A percentile compares a stretch with the other conserved stretches of the same genome.
Evolutionary conservation across 129 eudicot genomes (phyloP).

Genomic region (Smallanthus sonchifolius): DNA sequence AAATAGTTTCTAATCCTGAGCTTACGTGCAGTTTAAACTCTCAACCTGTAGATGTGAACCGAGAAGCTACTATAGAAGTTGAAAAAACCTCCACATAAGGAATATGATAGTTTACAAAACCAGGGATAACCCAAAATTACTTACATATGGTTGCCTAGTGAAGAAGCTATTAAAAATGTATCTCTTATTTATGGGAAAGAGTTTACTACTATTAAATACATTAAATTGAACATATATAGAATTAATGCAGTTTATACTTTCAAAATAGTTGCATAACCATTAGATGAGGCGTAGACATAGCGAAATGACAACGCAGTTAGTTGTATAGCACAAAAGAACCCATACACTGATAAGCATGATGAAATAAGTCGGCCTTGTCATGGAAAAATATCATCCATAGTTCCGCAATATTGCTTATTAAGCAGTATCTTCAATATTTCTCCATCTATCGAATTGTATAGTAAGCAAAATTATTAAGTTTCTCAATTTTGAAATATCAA

Average conservation of each 20-base stretch:
- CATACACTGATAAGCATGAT: not conserved
- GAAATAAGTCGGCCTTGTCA: not conserved
- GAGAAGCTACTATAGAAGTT: not conserved
- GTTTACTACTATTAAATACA: not conserved
- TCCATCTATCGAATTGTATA: not conserved
- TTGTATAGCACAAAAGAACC: not conserved
- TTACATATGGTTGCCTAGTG: not conserved
- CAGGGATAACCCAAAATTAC: not conserved
- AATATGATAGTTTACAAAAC: not conserved
- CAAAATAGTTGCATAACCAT: constrained; percentile 5
- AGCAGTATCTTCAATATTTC: not conserved
- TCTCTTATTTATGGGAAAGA: not conserved
- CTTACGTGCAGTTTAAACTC: not conserved
- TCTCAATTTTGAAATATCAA: not conserved
- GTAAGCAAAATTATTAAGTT: not conserved
- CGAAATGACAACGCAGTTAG: not conserved
- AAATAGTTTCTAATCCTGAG: not conserved
- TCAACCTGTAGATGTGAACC: not conserved
- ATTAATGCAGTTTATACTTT: not conserved
- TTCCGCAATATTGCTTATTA: not conserved
- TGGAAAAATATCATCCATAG: not conserved
- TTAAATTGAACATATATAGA: not conserved
- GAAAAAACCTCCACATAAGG: not conserved
- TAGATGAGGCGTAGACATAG: not conserved
- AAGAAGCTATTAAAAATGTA: not conserved